Percentiles rank a stretch among this genome's conserved stretches.
These are phyloP conservation scores for Priceomyces medius DNA, from an alignment of 805 yeast species.

Conservation along the genomic window DNA sequence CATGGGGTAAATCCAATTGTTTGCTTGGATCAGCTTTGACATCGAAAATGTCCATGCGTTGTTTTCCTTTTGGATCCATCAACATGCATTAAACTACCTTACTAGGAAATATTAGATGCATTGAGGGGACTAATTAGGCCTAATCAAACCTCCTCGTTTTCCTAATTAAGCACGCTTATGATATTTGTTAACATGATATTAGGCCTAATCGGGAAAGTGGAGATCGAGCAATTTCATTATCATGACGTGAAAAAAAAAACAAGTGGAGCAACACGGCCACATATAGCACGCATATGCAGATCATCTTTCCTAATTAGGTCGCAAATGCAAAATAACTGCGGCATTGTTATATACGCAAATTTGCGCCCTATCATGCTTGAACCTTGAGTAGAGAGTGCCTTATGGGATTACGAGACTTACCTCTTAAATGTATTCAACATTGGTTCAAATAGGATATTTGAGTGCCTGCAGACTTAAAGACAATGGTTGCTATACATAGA, in stretches of 20 bases:
- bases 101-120: conserved; percentile 10
- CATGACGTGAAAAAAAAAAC: conserved; percentile 3
- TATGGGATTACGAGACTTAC: no score
- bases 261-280: background rate
- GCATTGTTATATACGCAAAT: background rate
- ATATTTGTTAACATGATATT: background rate
- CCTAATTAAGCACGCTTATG: conserved; percentile 7
- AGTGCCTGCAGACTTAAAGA: background rate
- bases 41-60: background rate
- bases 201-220: conserved; percentile 4
- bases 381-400: no score
- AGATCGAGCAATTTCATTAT: background rate
- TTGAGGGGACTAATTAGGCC: conserved; percentile 7
- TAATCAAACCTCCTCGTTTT: conserved; percentile 8
- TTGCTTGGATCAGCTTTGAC: background rate
- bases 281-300: background rate
- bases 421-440: background rate
- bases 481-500: background rate
- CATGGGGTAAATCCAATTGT: background rate
- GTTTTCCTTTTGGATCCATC: conserved; percentile 1
- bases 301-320: background rate
- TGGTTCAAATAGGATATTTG: background rate
- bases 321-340: background rate
- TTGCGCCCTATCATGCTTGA: no score
- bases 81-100: conserved; percentile 3